Evolutionary conservation across 352 stramenopile genomes (phyloP), one percentile per base, ranked within the genome.

Genomic region (Blastocystis sp.): DNA sequence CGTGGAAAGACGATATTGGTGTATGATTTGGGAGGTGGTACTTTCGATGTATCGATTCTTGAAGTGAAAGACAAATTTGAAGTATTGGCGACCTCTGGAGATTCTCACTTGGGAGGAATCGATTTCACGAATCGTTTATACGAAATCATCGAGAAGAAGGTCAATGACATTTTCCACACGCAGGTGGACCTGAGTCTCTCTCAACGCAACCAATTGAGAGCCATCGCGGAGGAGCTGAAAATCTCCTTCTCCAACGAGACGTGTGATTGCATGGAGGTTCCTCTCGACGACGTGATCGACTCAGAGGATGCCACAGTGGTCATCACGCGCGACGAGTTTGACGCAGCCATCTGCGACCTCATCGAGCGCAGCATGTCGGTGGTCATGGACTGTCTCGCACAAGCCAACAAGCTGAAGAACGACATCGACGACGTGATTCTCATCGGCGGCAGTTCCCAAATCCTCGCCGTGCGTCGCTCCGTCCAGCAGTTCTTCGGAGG

Each of bases 91-190:
- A 75, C 63, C 18, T 3, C 1, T 56, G 63, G 63, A 48, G 63
- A 75, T 75, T 21, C 63, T 75, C 42, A 51, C 27, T 75, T 75
- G 18, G 63, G 63, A 0, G 63, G 63, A 75, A 53, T 54, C 18
- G 63, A 75, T 27, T 53, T 75, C 24, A 75, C 34, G 18, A 49
- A 49, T 48, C 92, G 92, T 86, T 92, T 99, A 81, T 97, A 98
- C 92, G 91, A 98, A 89, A 98, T 97, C 90, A 98, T 98, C 88
- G 97, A 98, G 85, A 97, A 97, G 89, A 93, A 97, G 90, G 92
- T 93, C 88, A 93, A 93, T 84, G 89, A 94, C 46, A 94, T 53
- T 91, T 69, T 77, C 93, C 98, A 90, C 97, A 97, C 90, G 91
- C 93, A 64, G 93, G 95, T 2, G 85, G 98, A 54, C 32, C 38